Conservation (phyloP, 176 grass and related monocot genomes). For the Pharus latifolius region DNA sequence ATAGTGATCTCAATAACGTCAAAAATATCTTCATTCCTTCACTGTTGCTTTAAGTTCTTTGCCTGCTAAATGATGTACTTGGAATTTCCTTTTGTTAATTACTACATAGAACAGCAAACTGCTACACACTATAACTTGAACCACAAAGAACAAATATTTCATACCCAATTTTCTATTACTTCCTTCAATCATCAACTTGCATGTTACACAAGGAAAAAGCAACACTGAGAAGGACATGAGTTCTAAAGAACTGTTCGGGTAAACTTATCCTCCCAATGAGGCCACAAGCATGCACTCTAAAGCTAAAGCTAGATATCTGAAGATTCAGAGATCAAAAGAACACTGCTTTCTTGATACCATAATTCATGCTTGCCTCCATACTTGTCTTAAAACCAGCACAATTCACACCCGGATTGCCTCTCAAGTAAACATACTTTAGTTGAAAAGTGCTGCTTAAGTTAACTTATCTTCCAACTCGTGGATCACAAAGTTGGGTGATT, state of each 20-base stretch:
- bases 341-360: not conserved
- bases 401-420: not conserved
- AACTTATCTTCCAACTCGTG: conserved; percentile 13
- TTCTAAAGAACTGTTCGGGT: not conserved
- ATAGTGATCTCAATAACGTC: too few relatives aligned
- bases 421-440: not conserved
- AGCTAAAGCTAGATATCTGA: conserved; percentile 21
- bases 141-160: too few relatives aligned
- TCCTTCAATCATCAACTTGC: conserved; percentile 12
- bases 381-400: conserved; percentile 17
- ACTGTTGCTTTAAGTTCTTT: too few relatives aligned
- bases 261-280: conserved; percentile 14
- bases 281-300: conserved; percentile 10
- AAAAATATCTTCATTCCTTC: too few relatives aligned
- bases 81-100: too few relatives aligned
- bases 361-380: not conserved
- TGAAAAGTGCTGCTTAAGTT: not conserved
- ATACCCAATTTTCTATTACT: conserved; percentile 1
- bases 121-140: too few relatives aligned
- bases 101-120: too few relatives aligned
- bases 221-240: not conserved
- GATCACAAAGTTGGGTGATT: not conserved
- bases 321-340: conserved; percentile 2
- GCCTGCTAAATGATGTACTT: too few relatives aligned
- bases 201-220: not conserved